Percentiles rank a stretch among this genome's conserved stretches.
Evolutionary conservation across 441 rosid species (phyloP).

Genomic region (Mallotus repandus): DNA sequence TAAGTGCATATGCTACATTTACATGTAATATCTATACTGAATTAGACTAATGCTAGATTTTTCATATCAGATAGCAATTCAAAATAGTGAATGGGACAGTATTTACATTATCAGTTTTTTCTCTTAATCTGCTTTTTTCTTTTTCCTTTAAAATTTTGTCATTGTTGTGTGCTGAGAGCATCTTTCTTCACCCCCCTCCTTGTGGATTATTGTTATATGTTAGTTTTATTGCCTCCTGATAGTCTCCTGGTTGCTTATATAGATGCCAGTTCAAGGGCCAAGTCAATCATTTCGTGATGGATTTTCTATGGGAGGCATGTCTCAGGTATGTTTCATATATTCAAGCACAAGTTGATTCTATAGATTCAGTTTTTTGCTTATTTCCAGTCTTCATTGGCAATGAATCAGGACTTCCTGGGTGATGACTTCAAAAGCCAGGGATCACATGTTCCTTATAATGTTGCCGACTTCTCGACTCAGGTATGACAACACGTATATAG

Average conservation of each 20-base stretch:
- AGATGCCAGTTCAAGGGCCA: slow-evolving; percentile 79
- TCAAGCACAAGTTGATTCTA: not conserved
- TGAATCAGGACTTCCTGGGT: slow-evolving; percentile 79
- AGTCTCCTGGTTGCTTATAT: slow-evolving; percentile 21
- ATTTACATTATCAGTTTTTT: not conserved
- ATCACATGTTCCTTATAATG: slow-evolving; percentile 88
- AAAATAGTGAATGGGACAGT: not conserved
- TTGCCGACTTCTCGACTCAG: slow-evolving; percentile 91
- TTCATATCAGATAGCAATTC: not conserved
- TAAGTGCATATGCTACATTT: not conserved
- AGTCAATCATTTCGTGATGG: slow-evolving; percentile 97
- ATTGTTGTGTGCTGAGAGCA: not conserved
- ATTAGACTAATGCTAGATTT: not conserved
- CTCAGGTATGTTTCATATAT: slow-evolving; percentile 57
- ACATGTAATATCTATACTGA: not conserved
- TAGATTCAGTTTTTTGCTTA: slow-evolving; percentile 11
- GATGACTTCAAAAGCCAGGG: slow-evolving; percentile 99
- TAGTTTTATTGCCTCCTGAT: slow-evolving; percentile 15
- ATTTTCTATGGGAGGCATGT: slow-evolving; percentile 94
- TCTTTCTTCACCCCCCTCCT: slow-evolving; percentile 1
- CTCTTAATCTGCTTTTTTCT: not conserved
- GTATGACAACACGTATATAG: slow-evolving; percentile 28
- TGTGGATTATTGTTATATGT: not conserved
- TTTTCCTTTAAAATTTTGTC: not conserved
- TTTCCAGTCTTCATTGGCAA: slow-evolving; percentile 9